phyloP scores from a whole-genome alignment of 1,139 yeast species.

The Meyerozyma guilliermondii region DNA sequence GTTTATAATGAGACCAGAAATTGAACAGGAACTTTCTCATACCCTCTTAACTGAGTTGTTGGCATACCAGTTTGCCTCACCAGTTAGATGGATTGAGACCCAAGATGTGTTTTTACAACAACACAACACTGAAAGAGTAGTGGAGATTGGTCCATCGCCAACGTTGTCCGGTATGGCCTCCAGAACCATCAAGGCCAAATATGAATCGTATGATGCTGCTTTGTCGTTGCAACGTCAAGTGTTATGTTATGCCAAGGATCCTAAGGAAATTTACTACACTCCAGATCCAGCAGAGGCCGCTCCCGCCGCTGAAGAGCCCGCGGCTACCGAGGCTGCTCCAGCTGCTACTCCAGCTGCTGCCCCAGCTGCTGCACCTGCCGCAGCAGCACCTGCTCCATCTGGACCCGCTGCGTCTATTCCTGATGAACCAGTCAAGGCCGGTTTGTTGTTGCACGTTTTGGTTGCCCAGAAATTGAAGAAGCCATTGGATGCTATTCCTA shows the following conservation, averaged over 20 bases:
- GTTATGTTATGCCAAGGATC: slow-evolving; percentile 90
- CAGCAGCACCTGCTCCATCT: slow-evolving; percentile 56
- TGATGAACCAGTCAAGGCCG: slow-evolving; percentile 86
- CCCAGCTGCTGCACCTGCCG: slow-evolving; percentile 45
- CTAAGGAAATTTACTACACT: slow-evolving; percentile 92
- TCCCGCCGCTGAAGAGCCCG: slow-evolving; percentile 33
- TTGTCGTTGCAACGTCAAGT: slow-evolving; percentile 95
- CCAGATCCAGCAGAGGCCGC: slow-evolving; percentile 72
- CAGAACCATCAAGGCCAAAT: slow-evolving; percentile 92
- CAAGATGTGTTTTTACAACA: slow-evolving; percentile 95
- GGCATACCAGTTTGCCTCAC: slow-evolving; percentile 98
- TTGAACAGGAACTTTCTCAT: slow-evolving; percentile 96
- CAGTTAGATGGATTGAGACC: slow-evolving; percentile 99
- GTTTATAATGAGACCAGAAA: slow-evolving; percentile 81
- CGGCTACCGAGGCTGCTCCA: slow-evolving; percentile 17
- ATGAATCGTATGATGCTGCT: slow-evolving; percentile 97
- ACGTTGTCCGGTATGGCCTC: slow-evolving; percentile 98
- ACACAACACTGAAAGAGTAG: slow-evolving; percentile 93
- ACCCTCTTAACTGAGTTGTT: slow-evolving; percentile 88
- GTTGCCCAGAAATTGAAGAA: slow-evolving; percentile 96
- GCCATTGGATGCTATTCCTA: slow-evolving; percentile 77
- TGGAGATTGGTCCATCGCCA: slow-evolving; percentile 98
- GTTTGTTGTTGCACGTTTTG: slow-evolving; percentile 75
- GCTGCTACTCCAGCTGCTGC: slow-evolving; percentile 34
- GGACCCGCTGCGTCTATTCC: slow-evolving; percentile 81